A percentile compares a stretch with the other conserved stretches of the same genome.
These are phyloP conservation scores for Larix kaempferi DNA, from an alignment of 75 land plant genomes.

Conservation along the genomic window DNA sequence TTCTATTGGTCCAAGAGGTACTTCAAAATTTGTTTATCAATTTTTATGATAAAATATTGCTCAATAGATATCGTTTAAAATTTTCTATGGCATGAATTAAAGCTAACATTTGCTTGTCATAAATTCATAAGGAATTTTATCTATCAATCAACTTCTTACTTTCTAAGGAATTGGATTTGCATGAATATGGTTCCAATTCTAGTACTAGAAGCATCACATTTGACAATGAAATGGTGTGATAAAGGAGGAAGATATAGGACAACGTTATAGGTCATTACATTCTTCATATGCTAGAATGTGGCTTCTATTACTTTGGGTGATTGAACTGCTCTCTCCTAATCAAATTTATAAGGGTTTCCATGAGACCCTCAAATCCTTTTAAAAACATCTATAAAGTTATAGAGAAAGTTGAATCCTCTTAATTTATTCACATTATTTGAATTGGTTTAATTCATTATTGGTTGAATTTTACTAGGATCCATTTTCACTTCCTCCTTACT, in stretches of 20 bases:
- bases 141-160: not conserved
- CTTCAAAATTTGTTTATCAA: not conserved
- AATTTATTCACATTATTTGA: not conserved
- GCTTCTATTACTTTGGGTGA: not conserved
- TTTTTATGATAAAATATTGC: too few relatives aligned
- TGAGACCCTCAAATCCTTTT: not conserved
- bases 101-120: not conserved
- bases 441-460: not conserved
- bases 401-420: not conserved
- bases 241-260: too few relatives aligned
- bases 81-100: not conserved
- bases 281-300: not conserved
- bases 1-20: not conserved
- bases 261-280: not conserved
- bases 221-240: not conserved
- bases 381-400: not conserved
- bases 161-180: not conserved
- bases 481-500: not conserved
- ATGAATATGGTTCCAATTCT: not conserved
- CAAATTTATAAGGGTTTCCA: not conserved
- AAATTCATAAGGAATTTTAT: not conserved
- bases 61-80: not conserved
- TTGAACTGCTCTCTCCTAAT: not conserved
- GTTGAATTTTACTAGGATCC: not conserved
- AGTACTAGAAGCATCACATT: not conserved